These are phyloP conservation scores for Globisporangium perplexum DNA, from an alignment of 352 stramenopile species.

Conservation along the genomic window DNA sequence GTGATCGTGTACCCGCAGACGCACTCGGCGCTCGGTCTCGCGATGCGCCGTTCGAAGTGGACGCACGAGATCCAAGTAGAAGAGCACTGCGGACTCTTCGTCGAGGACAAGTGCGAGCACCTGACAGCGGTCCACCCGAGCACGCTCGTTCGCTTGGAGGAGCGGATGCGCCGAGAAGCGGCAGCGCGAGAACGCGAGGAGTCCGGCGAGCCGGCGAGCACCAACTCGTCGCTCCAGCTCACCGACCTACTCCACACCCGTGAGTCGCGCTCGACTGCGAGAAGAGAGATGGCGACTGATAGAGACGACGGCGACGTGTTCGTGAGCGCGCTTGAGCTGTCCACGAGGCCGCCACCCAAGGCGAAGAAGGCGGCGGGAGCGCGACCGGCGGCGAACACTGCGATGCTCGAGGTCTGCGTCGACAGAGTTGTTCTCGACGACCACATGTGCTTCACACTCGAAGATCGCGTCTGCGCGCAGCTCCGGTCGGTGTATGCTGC, in stretches of 20 bases:
- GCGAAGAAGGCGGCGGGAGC: background rate
- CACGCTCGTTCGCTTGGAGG: conserved; percentile 49
- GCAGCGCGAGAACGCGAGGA: background rate
- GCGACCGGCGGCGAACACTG: background rate
- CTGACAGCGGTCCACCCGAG: conserved; percentile 31
- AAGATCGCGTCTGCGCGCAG: conserved; percentile 59
- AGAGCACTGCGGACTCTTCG: conserved; percentile 38
- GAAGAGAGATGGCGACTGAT: background rate
- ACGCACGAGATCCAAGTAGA: conserved; percentile 34
- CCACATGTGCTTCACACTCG: conserved; percentile 54
- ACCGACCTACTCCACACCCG: conserved; percentile 6
- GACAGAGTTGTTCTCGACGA: conserved; percentile 70
- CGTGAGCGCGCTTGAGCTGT: background rate
- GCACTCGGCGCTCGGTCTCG: conserved; percentile 16
- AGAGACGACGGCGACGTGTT: background rate
- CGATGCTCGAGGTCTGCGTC: conserved; percentile 45
- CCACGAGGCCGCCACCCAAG: background rate
- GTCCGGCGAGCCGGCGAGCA: background rate
- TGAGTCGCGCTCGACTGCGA: background rate
- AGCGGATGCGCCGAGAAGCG: conserved; percentile 33
- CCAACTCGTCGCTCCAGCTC: background rate
- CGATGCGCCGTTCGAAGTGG: conserved; percentile 23
- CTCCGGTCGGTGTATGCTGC: conserved; percentile 47
- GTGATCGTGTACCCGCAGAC: conserved; percentile 11
- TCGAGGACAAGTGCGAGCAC: conserved; percentile 30